A percentile compares a stretch with the other conserved stretches of the same genome.
These are phyloP conservation scores for Clohesyomyces aquaticus DNA, from an alignment of 495 filamentous ascomycete genomes.

Conservation along the genomic window DNA sequence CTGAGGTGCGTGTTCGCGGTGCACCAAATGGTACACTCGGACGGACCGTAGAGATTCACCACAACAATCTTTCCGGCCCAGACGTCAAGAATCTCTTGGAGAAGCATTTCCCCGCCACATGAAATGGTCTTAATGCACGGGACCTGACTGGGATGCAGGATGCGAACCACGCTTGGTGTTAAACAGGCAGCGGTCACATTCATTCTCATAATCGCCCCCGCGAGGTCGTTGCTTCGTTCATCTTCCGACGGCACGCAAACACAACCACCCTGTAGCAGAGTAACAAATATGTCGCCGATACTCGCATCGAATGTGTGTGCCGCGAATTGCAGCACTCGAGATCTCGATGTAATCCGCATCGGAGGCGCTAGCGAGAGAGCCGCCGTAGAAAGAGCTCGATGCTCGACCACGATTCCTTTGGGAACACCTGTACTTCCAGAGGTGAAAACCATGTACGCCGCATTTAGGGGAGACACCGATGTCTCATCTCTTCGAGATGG, in stretches of 20 bases:
- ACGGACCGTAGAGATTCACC: slow-evolving; percentile 25
- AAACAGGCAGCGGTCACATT: slow-evolving; percentile 41
- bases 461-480: neutral
- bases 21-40: slow-evolving; percentile 22
- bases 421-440: slow-evolving; percentile 24
- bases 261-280: slow-evolving; percentile 29
- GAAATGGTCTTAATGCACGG: slow-evolving; percentile 40
- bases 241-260: slow-evolving; percentile 36
- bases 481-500: neutral
- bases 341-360: neutral
- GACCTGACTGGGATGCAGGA: slow-evolving; percentile 24
- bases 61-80: slow-evolving; percentile 21
- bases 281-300: slow-evolving; percentile 29
- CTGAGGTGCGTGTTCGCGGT: slow-evolving; percentile 12
- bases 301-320: slow-evolving; percentile 35
- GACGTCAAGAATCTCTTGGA: slow-evolving; percentile 13
- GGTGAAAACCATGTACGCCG: slow-evolving; percentile 14
- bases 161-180: slow-evolving; percentile 35
- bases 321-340: slow-evolving; percentile 20
- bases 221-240: slow-evolving; percentile 41
- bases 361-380: slow-evolving; percentile 43
- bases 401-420: slow-evolving; percentile 13
- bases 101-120: slow-evolving; percentile 29
- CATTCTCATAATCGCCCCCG: slow-evolving; percentile 40
- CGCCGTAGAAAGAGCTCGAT: neutral